Conservation (phyloP, 1,284 basidiomycete species). For the Fomitopsis schrenkii region DNA sequence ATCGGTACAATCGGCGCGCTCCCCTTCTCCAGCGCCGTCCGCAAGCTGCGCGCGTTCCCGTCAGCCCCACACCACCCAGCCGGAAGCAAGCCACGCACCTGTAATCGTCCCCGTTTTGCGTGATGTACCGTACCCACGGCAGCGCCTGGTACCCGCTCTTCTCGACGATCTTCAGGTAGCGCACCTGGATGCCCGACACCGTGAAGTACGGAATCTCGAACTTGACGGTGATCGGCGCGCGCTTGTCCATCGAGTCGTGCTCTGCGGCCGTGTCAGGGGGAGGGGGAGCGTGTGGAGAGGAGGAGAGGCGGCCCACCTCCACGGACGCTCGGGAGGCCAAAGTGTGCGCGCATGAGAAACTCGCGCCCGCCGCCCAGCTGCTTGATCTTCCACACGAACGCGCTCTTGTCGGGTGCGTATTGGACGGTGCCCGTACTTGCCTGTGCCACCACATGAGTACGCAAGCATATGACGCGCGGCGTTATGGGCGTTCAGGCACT, state of each 20-base stretch:
- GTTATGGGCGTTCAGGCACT: constrained; percentile 25
- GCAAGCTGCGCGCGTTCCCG: constrained; percentile 41
- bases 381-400: constrained; percentile 98
- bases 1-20: constrained; percentile 62
- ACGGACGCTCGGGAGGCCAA: constrained; percentile 87
- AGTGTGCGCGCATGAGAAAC: constrained; percentile 95
- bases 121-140: constrained; percentile 92
- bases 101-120: constrained; percentile 96
- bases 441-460: constrained; percentile 33
- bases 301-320: constrained; percentile 51
- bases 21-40: constrained; percentile 75
- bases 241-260: constrained; percentile 79
- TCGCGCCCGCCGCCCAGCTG: constrained; percentile 90
- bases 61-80: constrained; percentile 1
- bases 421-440: constrained; percentile 90
- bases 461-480: not conserved
- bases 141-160: constrained; percentile 96
- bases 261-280: constrained; percentile 32
- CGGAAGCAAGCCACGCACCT: constrained; percentile 44
- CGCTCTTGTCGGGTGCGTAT: constrained; percentile 93
- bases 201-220: constrained; percentile 99
- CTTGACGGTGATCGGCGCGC: constrained; percentile 93
- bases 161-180: constrained; percentile 97
- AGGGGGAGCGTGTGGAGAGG: not conserved
- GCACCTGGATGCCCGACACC: constrained; percentile 93